Evolutionary conservation across 169 alveolate species (phyloP).

Genomic region (Blepharisma undulans): DNA sequence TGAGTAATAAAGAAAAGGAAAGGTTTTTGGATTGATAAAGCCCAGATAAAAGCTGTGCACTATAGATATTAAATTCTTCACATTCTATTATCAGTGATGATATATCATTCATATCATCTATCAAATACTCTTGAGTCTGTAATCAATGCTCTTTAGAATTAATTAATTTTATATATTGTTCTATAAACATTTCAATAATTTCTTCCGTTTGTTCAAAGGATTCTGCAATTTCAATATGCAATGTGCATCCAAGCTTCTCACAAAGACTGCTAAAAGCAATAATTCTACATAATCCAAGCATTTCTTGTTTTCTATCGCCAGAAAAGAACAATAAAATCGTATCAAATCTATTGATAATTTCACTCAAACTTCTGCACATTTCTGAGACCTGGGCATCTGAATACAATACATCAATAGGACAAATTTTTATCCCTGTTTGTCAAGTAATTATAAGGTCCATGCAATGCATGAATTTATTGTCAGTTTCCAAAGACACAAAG

Average conservation of each 20-base stretch:
- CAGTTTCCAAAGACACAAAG: neutral
- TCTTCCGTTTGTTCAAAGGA: neutral
- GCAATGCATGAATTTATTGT: neutral
- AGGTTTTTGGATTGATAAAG: neutral
- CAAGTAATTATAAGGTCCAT: neutral
- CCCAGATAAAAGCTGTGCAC: neutral
- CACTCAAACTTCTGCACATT: neutral
- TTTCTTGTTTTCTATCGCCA: neutral
- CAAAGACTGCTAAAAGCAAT: neutral
- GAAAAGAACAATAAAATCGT: neutral
- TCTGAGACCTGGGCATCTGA: neutral
- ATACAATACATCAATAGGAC: neutral
- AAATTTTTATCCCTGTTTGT: neutral
- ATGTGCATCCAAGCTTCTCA: neutral
- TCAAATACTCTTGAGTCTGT: neutral
- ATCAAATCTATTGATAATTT: neutral
- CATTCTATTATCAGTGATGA: neutral
- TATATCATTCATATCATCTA: neutral
- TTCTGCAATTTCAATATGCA: neutral
- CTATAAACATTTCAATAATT: neutral
- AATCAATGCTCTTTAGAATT: neutral
- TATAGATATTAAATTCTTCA: neutral
- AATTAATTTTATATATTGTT: neutral
- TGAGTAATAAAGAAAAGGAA: neutral
- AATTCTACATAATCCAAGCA: neutral